Evolutionary conservation across 2,329 filamentous ascomycete genomes (phyloP).

Genomic region (Rutstroemia sp.): DNA sequence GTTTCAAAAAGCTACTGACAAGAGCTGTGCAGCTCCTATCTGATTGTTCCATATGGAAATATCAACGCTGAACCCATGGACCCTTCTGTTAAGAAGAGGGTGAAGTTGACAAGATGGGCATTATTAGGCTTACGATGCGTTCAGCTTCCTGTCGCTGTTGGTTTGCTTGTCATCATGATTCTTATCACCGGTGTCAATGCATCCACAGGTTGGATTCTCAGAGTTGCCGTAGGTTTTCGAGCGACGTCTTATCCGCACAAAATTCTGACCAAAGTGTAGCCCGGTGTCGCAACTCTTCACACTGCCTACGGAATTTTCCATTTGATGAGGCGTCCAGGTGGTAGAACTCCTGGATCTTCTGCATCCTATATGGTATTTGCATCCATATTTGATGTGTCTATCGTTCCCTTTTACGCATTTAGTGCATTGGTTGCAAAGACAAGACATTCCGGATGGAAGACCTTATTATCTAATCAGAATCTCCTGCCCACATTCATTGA

Average conservation of each 20-base stretch:
- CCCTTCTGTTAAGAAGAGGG: conserved; percentile 58
- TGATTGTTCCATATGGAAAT: conserved; percentile 55
- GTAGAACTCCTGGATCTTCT: conserved; percentile 69
- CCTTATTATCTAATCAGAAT: conserved; percentile 51
- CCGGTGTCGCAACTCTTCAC: conserved; percentile 66
- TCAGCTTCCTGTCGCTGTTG: conserved; percentile 61
- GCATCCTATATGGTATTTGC: conserved; percentile 88
- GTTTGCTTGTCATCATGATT: conserved; percentile 68
- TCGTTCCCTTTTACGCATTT: conserved; percentile 50
- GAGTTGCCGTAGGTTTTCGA: conserved; percentile 56
- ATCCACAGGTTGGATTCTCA: conserved; percentile 65
- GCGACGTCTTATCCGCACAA: neutral
- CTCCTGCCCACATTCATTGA: conserved; percentile 54
- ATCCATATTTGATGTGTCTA: conserved; percentile 57
- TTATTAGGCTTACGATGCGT: conserved; percentile 63
- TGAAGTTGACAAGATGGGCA: conserved; percentile 60
- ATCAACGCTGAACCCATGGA: conserved; percentile 59
- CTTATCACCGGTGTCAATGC: conserved; percentile 62
- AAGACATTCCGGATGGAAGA: conserved; percentile 49
- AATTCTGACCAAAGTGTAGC: conserved; percentile 41
- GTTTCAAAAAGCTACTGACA: neutral
- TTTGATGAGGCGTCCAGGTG: conserved; percentile 60
- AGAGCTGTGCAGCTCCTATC: conserved; percentile 39
- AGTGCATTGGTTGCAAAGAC: conserved; percentile 40
- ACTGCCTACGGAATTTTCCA: conserved; percentile 76